phyloP scores from a whole-genome alignment of 139 green algal genomes.

The Yamagishiella unicocca region DNA sequence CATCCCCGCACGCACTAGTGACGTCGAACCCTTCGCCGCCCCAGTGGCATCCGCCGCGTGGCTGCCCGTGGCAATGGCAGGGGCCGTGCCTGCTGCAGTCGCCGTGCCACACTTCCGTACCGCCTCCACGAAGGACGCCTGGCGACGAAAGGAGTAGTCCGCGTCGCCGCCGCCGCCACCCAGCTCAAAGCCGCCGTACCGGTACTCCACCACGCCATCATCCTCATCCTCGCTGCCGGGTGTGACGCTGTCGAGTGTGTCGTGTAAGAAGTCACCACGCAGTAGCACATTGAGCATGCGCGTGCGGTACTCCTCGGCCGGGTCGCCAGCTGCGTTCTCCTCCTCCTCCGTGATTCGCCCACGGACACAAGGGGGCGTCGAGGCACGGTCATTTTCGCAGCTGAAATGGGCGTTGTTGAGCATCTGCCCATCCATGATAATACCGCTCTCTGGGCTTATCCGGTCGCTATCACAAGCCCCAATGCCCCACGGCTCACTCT shows the following conservation, averaged over 20 bases:
- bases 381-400: no score
- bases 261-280: conserved; percentile 34
- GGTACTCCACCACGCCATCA: conserved; percentile 19
- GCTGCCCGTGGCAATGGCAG: no score
- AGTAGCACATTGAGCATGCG: conserved; percentile 29
- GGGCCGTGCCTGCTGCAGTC: background rate
- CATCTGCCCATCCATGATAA: background rate
- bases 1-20: no score
- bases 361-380: no score
- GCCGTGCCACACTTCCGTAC: background rate
- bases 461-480: background rate
- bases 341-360: no score
- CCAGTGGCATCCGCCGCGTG: no score
- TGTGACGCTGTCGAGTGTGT: background rate
- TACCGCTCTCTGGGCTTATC: background rate
- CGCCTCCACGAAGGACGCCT: conserved; percentile 33
- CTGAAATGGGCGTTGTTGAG: background rate
- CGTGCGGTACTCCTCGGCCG: background rate
- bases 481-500: no score
- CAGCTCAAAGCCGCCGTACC: conserved; percentile 43
- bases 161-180: background rate
- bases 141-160: background rate
- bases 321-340: no score
- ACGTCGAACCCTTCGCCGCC: no score
- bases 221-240: conserved; percentile 17